Evolutionary conservation across 2,329 filamentous ascomycete genomes (phyloP).

Genomic region (Penicillium sclerotiorum): DNA sequence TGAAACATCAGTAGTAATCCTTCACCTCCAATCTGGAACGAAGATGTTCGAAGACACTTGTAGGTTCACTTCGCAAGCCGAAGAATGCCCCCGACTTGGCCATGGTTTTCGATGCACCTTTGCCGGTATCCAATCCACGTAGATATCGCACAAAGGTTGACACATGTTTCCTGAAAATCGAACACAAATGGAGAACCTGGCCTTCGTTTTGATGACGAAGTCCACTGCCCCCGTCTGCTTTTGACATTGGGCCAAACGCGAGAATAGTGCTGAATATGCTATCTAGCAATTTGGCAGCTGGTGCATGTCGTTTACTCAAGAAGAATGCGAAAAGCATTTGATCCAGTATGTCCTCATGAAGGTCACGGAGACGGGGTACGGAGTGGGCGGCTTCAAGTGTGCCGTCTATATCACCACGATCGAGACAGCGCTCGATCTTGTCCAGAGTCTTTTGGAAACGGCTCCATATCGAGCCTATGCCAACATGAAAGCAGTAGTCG

Average conservation of each 20-base stretch:
- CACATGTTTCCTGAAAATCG: slow-evolving; percentile 69
- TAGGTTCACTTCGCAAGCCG: slow-evolving; percentile 42
- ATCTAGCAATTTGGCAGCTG: slow-evolving; percentile 72
- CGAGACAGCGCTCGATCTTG: slow-evolving; percentile 62
- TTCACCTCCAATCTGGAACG: slow-evolving; percentile 72
- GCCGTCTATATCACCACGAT: slow-evolving; percentile 47
- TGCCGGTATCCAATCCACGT: slow-evolving; percentile 67
- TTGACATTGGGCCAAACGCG: slow-evolving; percentile 59
- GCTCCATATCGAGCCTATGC: slow-evolving; percentile 72
- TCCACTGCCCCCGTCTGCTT: slow-evolving; percentile 41
- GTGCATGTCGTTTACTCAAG: slow-evolving; percentile 72
- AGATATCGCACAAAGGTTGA: slow-evolving; percentile 73
- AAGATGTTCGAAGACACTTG: slow-evolving; percentile 68
- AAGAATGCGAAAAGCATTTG: slow-evolving; percentile 74
- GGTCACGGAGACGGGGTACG: slow-evolving; percentile 66
- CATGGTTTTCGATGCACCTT: slow-evolving; percentile 47
- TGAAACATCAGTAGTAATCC: slow-evolving; percentile 58
- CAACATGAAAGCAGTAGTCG: slow-evolving; percentile 78
- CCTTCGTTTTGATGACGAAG: slow-evolving; percentile 43
- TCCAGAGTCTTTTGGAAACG: slow-evolving; percentile 68
- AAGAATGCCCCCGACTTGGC: slow-evolving; percentile 28
- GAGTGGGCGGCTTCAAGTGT: slow-evolving; percentile 59
- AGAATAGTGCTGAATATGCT: slow-evolving; percentile 75
- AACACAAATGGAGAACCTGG: slow-evolving; percentile 59
- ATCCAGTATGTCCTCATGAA: slow-evolving; percentile 74